Conservation (phyloP, 2,329 filamentous ascomycete species). For the Reticulascus tulasneorum region DNA sequence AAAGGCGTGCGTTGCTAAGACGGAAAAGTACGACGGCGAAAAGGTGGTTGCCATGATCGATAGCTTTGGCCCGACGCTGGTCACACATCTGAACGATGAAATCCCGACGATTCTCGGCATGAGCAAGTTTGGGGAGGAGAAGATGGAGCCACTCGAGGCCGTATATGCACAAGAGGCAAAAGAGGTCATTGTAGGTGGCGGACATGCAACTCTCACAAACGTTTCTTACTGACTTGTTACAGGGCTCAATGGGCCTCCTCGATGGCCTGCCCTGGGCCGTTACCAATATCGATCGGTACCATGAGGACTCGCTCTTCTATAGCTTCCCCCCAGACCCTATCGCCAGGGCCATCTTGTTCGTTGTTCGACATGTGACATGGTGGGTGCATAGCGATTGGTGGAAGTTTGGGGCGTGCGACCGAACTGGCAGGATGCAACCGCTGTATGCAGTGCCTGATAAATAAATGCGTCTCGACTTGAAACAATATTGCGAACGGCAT, state of each 20-base stretch:
- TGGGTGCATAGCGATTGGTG: slow-evolving; percentile 17
- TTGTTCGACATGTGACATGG: slow-evolving; percentile 15
- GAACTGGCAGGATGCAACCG: slow-evolving; percentile 16
- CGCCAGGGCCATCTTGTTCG: slow-evolving; percentile 9
- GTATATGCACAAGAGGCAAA: slow-evolving; percentile 13
- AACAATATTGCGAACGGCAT: too few species aligned
- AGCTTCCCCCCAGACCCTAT: slow-evolving; percentile 13
- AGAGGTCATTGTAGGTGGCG: slow-evolving; percentile 16
- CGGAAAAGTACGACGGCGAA: slow-evolving; percentile 15
- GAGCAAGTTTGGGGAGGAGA: slow-evolving; percentile 18
- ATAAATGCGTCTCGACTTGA: too few species aligned
- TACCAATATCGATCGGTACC: slow-evolving; percentile 17
- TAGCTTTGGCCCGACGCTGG: slow-evolving; percentile 22
- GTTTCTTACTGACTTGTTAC: background rate
- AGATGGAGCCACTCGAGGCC: slow-evolving; percentile 14
- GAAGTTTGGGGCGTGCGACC: slow-evolving; percentile 23
- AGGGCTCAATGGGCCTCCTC: slow-evolving; percentile 17
- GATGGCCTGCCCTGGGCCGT: slow-evolving; percentile 14
- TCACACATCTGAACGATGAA: slow-evolving; percentile 27
- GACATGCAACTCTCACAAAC: background rate
- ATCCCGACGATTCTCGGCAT: slow-evolving; percentile 24
- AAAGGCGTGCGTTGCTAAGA: slow-evolving; percentile 14
- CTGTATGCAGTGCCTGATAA: slow-evolving; percentile 19
- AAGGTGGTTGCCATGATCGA: slow-evolving; percentile 24
- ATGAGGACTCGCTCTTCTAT: slow-evolving; percentile 26